A percentile compares a stretch with the other conserved stretches of the same genome.
Evolutionary conservation across 2,329 filamentous ascomycete species (phyloP).

Genomic region (Arachnomyces sp.): DNA sequence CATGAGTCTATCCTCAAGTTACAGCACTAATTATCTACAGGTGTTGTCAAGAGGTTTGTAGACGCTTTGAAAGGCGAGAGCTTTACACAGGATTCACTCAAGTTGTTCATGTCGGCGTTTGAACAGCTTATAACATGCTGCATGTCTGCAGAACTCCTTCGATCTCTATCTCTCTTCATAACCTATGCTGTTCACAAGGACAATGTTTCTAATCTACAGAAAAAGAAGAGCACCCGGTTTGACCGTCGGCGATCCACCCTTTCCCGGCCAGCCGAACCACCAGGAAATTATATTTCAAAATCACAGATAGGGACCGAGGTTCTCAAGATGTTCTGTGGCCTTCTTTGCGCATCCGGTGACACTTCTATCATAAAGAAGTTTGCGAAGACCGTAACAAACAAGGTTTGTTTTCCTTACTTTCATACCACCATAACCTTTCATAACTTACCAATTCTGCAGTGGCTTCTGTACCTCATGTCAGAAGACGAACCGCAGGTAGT

Average conservation of each 20-base stretch:
- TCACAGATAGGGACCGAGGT: constrained; percentile 67
- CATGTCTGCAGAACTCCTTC: constrained; percentile 74
- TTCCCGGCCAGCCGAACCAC: constrained; percentile 34
- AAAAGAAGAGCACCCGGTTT: constrained; percentile 39
- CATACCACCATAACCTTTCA: constrained; percentile 1
- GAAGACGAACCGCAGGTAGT: constrained; percentile 81
- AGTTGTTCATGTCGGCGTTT: constrained; percentile 71
- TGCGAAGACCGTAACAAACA: constrained; percentile 88
- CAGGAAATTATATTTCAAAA: constrained; percentile 42
- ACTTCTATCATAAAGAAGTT: constrained; percentile 71
- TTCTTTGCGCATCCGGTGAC: constrained; percentile 69
- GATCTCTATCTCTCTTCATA: constrained; percentile 82
- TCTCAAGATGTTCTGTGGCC: constrained; percentile 66
- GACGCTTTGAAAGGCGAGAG: constrained; percentile 84
- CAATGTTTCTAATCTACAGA: constrained; percentile 37
- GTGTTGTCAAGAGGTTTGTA: constrained; percentile 80
- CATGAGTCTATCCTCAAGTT: background rate
- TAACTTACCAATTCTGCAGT: constrained; percentile 44
- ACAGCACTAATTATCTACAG: constrained; percentile 38
- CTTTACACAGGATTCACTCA: constrained; percentile 63
- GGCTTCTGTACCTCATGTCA: constrained; percentile 83
- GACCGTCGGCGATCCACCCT: constrained; percentile 23
- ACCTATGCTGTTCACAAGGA: constrained; percentile 78
- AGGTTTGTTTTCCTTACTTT: constrained; percentile 49
- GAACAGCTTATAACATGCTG: constrained; percentile 72